Percentiles rank a stretch among this genome's conserved stretches.
These are phyloP conservation scores for Cetraspora pellucida DNA, from an alignment of 192 early-diverging fungal genomes.

Conservation along the genomic window DNA sequence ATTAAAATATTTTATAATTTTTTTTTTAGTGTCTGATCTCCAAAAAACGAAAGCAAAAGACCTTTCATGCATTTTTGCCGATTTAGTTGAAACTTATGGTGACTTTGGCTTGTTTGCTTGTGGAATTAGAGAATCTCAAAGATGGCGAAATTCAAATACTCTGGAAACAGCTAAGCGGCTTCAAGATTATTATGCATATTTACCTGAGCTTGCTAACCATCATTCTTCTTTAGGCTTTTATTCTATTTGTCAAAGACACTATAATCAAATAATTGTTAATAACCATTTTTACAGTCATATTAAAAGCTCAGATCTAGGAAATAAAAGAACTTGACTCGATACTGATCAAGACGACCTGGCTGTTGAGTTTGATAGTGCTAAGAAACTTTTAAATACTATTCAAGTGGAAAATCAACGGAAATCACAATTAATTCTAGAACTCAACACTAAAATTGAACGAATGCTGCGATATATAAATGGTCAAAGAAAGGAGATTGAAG, in stretches of 20 bases:
- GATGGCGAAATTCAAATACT: no score
- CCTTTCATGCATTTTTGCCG: not conserved
- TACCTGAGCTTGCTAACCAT: no score
- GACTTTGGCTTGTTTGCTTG: no score
- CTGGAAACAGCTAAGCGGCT: no score
- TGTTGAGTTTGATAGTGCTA: not conserved
- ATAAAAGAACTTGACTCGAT: not conserved
- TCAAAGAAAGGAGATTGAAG: conserved; percentile 11
- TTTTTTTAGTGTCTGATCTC: no score
- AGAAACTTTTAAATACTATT: not conserved
- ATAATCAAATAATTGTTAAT: not conserved
- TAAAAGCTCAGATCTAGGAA: not conserved
- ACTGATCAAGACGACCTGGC: not conserved
- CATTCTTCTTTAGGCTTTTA: no score
- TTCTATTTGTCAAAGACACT: not conserved
- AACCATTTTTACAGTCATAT: not conserved
- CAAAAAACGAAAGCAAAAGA: not conserved
- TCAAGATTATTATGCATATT: no score
- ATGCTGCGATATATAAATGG: not conserved
- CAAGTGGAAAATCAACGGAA: conserved; percentile 20
- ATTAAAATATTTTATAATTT: no score
- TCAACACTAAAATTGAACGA: no score
- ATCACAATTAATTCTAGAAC: not conserved
- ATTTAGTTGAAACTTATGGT: not conserved
- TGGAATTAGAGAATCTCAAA: no score